phyloP scores from a whole-genome alignment of 2,329 filamentous ascomycete species.

The Xylaria digitata region DNA sequence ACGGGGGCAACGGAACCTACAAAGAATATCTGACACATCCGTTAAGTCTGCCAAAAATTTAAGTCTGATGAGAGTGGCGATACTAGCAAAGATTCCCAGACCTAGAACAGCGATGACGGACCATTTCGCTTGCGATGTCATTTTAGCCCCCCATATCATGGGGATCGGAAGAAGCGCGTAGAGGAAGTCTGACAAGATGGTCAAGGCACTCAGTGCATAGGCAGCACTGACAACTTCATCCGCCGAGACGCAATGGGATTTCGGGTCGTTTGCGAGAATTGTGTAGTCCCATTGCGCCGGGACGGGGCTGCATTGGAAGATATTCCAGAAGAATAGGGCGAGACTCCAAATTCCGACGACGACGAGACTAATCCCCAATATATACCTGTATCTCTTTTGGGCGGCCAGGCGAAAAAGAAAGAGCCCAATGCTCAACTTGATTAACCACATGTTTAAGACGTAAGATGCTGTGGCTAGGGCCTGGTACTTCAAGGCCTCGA shows the following conservation, averaged over 20 bases:
- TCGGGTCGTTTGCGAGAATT: slow-evolving; percentile 51
- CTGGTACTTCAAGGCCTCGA: slow-evolving; percentile 65
- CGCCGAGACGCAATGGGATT: slow-evolving; percentile 57
- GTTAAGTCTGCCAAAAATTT: slow-evolving; percentile 60
- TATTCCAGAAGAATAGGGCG: slow-evolving; percentile 63
- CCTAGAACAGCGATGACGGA: slow-evolving; percentile 63
- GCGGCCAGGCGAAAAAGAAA: slow-evolving; percentile 63
- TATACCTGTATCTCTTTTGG: slow-evolving; percentile 60
- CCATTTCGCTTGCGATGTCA: slow-evolving; percentile 63
- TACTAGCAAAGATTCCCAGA: slow-evolving; percentile 64
- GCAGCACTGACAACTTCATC: slow-evolving; percentile 60
- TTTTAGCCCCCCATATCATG: slow-evolving; percentile 66
- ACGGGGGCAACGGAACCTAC: slow-evolving; percentile 51
- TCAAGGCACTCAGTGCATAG: slow-evolving; percentile 64
- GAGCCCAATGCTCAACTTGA: slow-evolving; percentile 66
- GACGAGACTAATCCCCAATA: slow-evolving; percentile 58
- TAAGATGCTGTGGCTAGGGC: slow-evolving; percentile 63
- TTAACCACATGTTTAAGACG: slow-evolving; percentile 65
- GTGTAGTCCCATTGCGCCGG: slow-evolving; percentile 65
- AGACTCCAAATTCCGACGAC: slow-evolving; percentile 61
- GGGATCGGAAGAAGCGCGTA: slow-evolving; percentile 66
- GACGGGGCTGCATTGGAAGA: slow-evolving; percentile 60
- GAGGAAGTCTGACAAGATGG: slow-evolving; percentile 65
- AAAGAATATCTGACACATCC: slow-evolving; percentile 60
- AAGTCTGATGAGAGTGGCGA: slow-evolving; percentile 65